Evolutionary conservation across 306 rosid species (phyloP), one percentile per base, ranked within the genome.

Genomic region (Gillenia trifoliata): DNA sequence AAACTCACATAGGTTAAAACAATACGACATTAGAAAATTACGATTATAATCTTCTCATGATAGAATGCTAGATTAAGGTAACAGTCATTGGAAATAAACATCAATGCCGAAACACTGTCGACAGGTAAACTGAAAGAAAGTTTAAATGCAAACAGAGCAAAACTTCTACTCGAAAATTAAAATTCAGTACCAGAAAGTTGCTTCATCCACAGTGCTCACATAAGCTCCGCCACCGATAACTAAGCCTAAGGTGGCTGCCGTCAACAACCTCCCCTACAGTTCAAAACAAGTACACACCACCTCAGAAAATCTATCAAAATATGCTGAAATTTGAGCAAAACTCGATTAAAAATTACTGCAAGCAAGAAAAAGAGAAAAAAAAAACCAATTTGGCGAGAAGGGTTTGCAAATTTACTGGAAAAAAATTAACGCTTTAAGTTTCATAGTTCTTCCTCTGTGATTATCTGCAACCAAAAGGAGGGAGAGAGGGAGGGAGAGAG

Each of bases 131-230:
- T 40, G 5, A 4, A 19, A 13, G 12, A 59, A 59, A 67, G 9
- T 10, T n/a, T 34, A 55, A 40, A 15, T 11, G 26, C 50, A 33
- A 20, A 68, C 36, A 30, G 49, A 68, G 33, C 69, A 67, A 64
- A 72, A 66, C n/a, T 66, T 80, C 28, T 80, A 76, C 30, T 74
- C 72, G 68, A 68, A 80, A 75, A 79, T 57, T 67, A 65, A 82
- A 86, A 82, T 75, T 81, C 75, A 75, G 88, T 94, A 94, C 98
- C 97, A 91, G 88, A 94, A 94, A 82, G 98, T 94, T 84, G 98
- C 96, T 85, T 94, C 98, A 86, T 94, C 98, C 84, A 90, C 97
- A 23, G 98, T 94, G 84, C 97, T 88, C 86, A 84, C 95, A 82
- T 94, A 94, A 88, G 98, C 97, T 84, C 97, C 98, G 64, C 96